Percentiles rank a stretch among this genome's conserved stretches.
phyloP scores from a whole-genome alignment of 139 green algal species.

The Coccomyxa sp. region DNA sequence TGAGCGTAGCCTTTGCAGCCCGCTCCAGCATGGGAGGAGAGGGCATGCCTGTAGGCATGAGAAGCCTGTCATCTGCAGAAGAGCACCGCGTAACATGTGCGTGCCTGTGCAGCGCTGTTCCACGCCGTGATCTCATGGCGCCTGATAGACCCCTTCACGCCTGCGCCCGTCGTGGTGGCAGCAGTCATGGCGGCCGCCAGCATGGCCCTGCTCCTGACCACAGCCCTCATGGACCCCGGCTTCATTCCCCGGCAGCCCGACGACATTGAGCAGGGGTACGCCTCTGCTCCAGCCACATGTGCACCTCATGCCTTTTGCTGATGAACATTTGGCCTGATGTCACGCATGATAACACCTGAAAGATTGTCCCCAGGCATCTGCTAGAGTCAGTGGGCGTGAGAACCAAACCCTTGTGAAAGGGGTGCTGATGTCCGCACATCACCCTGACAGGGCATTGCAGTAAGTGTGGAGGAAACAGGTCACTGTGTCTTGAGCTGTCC shows the following conservation, averaged over 20 bases:
- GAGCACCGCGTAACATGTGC: neutral
- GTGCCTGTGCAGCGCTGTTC: conserved; percentile 15
- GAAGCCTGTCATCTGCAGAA: neutral
- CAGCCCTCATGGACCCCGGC: conserved; percentile 82
- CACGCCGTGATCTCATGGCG: conserved; percentile 67
- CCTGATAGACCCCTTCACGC: conserved; percentile 37
- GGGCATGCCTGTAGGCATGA: no score
- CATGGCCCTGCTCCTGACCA: conserved; percentile 63
- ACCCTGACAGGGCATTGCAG: no score
- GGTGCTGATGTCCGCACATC: no score
- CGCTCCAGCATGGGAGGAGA: no score
- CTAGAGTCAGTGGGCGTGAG: no score
- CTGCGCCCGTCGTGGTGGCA: conserved; percentile 25
- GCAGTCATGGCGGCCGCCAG: conserved; percentile 27
- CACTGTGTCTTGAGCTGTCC: no score
- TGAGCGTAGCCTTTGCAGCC: neutral
- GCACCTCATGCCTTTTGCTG: neutral
- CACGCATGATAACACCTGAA: neutral
- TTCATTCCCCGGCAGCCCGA: conserved; percentile 69
- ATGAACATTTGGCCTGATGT: neutral
- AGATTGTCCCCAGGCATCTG: neutral
- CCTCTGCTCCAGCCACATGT: neutral
- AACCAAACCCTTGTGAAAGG: no score
- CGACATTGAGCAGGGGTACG: conserved; percentile 1
- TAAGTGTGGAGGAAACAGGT: no score